A percentile compares a stretch with the other conserved stretches of the same genome.
Evolutionary conservation across 2,329 filamentous ascomycete genomes (phyloP).

Genomic region (Eutypella sp.): DNA sequence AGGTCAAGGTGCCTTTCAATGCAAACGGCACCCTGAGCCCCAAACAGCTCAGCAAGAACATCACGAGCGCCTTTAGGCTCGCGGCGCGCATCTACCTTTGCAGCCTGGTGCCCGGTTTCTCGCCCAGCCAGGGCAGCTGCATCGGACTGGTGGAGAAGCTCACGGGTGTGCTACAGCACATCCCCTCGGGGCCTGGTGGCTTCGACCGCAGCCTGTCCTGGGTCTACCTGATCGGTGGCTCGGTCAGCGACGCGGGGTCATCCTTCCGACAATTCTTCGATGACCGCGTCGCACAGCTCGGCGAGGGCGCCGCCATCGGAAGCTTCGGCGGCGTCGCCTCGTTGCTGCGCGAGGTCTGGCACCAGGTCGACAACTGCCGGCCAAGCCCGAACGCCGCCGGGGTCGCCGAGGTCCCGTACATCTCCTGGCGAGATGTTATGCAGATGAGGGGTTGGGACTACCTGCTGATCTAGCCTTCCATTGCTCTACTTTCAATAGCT

Average conservation of each 20-base stretch:
- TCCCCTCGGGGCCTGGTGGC: slow-evolving; percentile 74
- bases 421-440: slow-evolving; percentile 96
- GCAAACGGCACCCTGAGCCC: slow-evolving; percentile 72
- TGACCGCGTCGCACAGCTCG: slow-evolving; percentile 68
- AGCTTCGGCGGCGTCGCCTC: slow-evolving; percentile 79
- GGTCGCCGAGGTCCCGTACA: slow-evolving; percentile 50
- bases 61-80: slow-evolving; percentile 84
- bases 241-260: slow-evolving; percentile 67
- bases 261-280: slow-evolving; percentile 73
- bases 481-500: slow-evolving; percentile 25
- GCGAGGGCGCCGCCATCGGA: slow-evolving; percentile 72
- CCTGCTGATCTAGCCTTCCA: slow-evolving; percentile 67
- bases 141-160: slow-evolving; percentile 74
- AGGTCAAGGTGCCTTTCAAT: slow-evolving; percentile 56
- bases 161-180: slow-evolving; percentile 69
- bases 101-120: slow-evolving; percentile 85
- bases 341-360: slow-evolving; percentile 80
- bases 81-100: slow-evolving; percentile 96
- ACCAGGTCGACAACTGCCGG: slow-evolving; percentile 59
- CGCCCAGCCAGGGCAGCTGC: slow-evolving; percentile 67
- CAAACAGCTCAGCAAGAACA: slow-evolving; percentile 79
- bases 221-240: slow-evolving; percentile 86
- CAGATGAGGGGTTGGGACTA: slow-evolving; percentile 87
- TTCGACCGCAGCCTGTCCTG: slow-evolving; percentile 90
- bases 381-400: slow-evolving; percentile 31